Conservation (phyloP, 805 yeast species). For the Saccharomycopsis sp. region DNA sequence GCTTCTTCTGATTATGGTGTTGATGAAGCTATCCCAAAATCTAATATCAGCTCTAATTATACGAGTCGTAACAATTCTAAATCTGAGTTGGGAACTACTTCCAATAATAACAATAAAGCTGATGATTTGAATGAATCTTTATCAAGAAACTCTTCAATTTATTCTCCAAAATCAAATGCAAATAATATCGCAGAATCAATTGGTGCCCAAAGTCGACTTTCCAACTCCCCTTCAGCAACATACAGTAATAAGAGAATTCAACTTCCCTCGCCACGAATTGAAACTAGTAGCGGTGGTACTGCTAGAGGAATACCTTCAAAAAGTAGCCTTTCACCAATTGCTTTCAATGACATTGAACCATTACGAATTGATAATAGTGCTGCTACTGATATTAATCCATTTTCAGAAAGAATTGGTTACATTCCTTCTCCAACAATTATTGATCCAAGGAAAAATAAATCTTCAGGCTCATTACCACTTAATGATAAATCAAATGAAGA, state of each 20-base stretch:
- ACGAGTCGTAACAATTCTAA: slow-evolving; percentile 9
- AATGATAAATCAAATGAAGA: neutral
- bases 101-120: neutral
- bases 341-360: slow-evolving; percentile 1
- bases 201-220: neutral
- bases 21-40: neutral
- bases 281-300: neutral
- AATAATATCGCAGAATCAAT: neutral
- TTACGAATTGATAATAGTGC: neutral
- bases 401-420: slow-evolving; percentile 1
- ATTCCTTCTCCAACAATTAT: neutral
- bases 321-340: slow-evolving; percentile 13
- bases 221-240: slow-evolving; percentile 15
- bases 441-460: slow-evolving; percentile 6
- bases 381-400: slow-evolving; percentile 9
- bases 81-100: neutral
- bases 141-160: slow-evolving; percentile 11
- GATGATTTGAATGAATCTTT: slow-evolving; percentile 1
- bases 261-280: slow-evolving; percentile 14
- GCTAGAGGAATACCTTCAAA: neutral
- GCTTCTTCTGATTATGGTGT: slow-evolving; percentile 13
- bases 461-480: slow-evolving; percentile 4
- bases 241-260: slow-evolving; percentile 16
- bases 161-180: slow-evolving; percentile 16
- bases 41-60: slow-evolving; percentile 13